Evolutionary conservation across 371 early-diverging fungal species (phyloP), one percentile per base, ranked within the genome.

Genomic region (Mucor racemosus): DNA sequence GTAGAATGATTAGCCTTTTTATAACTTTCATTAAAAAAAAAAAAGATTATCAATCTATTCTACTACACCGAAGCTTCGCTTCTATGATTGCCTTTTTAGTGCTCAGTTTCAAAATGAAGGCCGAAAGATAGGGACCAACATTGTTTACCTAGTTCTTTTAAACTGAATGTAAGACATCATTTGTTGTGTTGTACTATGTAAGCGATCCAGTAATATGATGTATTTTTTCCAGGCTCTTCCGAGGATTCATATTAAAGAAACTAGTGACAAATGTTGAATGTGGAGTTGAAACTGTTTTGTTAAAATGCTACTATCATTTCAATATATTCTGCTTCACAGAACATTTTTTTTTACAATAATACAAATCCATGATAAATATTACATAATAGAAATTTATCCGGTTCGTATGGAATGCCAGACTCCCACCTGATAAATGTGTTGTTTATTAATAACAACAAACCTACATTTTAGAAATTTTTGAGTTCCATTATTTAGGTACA

Each of bases 1-100:
- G 21, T 53, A 14, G 53, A 53, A 53, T 31, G 31, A 53, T 53
- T 21, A 53, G 53, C 53, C 53, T 53, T 53, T 53, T 31, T 53
- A 53, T 53, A 53, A 1, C 11, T 53, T 31, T 53, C 13, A 21
- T 31, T 31, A 5, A 13, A 10, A 31, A 13, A 21, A 7, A 31
- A 5, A 26, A 21, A 50, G 53, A 53, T 53, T 53, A 53, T 53
- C 53, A 53, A 53, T 53, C 53, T 53, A 38, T 11, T 4, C 38
- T 38, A 38, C 4, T 38, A 11, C 38, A 38, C 53, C 46, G 46
- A 46, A 46, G 46, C 46, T 46, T 46, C 46, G 46, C 46, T 17
- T 46, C 17, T 46, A 46, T 8, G 14, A 13, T 31, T 10, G 13
- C 11, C 19, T 31, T 50, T 53, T 53, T 53, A 53, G 26, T 53